Base-by-base conservation (phyloP, 306 rosid species). In the Ormosia emarginata region DNA sequence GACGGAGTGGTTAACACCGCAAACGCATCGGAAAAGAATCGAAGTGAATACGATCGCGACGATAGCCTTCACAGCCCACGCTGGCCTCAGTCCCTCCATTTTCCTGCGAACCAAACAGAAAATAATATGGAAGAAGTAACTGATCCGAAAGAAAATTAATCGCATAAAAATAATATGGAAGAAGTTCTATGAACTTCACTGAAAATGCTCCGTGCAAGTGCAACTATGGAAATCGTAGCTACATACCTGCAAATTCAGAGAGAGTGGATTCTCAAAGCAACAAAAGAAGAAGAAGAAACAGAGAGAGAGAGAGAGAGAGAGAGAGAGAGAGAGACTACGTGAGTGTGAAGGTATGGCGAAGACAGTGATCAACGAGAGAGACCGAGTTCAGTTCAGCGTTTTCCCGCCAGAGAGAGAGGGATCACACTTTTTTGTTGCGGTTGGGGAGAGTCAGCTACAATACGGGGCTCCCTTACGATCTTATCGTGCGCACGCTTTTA, bases 1-100 rank as follows among this genome's bases (percentile, higher is more conserved):
- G 30, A 94, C 95, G 53, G 95, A 47, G 82, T 50, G 82, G 66
- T 92, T 92, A 47, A 71, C 74, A 2, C 91, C 92, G 37, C 79
- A 79, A 81, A 84, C 91, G 81, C 91, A 85, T 56, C 88, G 91
- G 81, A 92, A 82, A 34, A 92, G 79, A 50, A 85, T 74, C 8
- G 94, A 88, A 78, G 92, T 79, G 53, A 90, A 17, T 3, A 89
- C 14, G 39, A 87, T 78, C 30, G 85, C 85, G 34, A 88, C n/a
- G 65, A 92, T 78, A 52, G 77, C 88, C 78, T 90, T 91, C 67
- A 85, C 85, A 2, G 91, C 83, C 91, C 89, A 88, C 30, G 58
- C 85, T 78, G 87, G 85, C 74, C 90, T 84, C 74, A 77, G 47
- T 72, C 67, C 80, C 33, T 73, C 82, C 91, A 91, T 91, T 89